phyloP scores from a whole-genome alignment of 2,329 filamentous ascomycete genomes.

The Aspergillus ustus region DNA sequence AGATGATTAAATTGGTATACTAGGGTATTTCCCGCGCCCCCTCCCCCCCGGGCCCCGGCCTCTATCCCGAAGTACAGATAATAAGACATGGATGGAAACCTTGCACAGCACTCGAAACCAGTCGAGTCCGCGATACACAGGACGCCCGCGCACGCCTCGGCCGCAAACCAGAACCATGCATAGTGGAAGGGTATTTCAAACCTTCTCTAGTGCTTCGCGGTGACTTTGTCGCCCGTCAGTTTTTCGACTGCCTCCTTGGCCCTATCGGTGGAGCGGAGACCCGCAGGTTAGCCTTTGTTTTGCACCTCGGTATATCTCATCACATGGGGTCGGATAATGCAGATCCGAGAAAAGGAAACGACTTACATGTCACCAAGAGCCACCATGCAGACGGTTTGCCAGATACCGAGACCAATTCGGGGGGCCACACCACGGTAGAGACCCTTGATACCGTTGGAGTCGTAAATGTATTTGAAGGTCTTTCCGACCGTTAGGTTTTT shows the following conservation, averaged over 20 bases:
- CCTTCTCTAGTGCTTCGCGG: constrained; percentile 65
- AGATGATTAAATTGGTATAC: background rate
- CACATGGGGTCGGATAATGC: constrained; percentile 27
- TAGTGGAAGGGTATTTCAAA: constrained; percentile 46
- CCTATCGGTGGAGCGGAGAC: constrained; percentile 46
- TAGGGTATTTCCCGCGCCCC: constrained; percentile 1
- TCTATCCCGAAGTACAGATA: constrained; percentile 12
- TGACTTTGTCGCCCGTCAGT: constrained; percentile 66
- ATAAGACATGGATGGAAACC: constrained; percentile 4
- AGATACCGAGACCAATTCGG: constrained; percentile 91
- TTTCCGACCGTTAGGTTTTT: constrained; percentile 99
- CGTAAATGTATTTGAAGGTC: constrained; percentile 82
- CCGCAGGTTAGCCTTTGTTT: constrained; percentile 35
- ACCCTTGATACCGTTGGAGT: constrained; percentile 83
- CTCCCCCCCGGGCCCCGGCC: too few relatives aligned
- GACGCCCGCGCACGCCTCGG: background rate
- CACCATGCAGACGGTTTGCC: constrained; percentile 99
- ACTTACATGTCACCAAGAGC: constrained; percentile 96
- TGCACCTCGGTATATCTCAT: constrained; percentile 33
- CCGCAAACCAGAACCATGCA: constrained; percentile 20
- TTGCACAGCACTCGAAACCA: constrained; percentile 5
- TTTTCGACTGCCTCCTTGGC: constrained; percentile 70
- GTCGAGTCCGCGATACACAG: background rate
- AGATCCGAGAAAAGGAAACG: constrained; percentile 13
- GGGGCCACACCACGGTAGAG: constrained; percentile 95